Evolutionary conservation across 805 yeast species (phyloP).

Genomic region (Lipomyces lipofer): DNA sequence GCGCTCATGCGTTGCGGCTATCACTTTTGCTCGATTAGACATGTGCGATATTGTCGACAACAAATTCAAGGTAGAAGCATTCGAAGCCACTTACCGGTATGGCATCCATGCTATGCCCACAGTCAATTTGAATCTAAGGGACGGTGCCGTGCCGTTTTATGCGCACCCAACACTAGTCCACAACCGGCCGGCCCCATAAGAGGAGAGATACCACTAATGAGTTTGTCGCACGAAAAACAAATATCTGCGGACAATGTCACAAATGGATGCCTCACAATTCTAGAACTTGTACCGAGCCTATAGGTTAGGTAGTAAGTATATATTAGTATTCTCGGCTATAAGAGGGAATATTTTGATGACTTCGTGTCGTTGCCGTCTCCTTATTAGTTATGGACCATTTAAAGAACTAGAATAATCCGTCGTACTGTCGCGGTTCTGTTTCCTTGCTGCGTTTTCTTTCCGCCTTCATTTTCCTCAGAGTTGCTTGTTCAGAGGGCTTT

Average conservation of each 20-base stretch:
- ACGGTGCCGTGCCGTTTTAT: not conserved
- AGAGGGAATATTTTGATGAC: too few relatives aligned
- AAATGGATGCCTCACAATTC: not conserved
- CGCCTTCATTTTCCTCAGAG: too few relatives aligned
- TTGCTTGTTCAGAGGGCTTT: too few relatives aligned
- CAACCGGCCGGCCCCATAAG: not conserved
- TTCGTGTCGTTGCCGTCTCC: too few relatives aligned
- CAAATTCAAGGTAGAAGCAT: not conserved
- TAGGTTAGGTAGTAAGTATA: not conserved
- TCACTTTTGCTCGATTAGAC: not conserved
- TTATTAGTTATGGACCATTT: too few relatives aligned
- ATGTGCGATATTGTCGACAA: not conserved
- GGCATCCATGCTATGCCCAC: not conserved
- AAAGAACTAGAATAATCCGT: too few relatives aligned
- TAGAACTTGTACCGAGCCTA: not conserved
- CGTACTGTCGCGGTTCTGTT: too few relatives aligned
- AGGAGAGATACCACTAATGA: not conserved
- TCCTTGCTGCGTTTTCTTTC: too few relatives aligned
- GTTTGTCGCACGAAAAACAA: not conserved
- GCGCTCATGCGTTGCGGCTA: slow-evolving; percentile 2
- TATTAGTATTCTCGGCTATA: too few relatives aligned
- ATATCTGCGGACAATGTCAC: not conserved
- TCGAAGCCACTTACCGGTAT: not conserved
- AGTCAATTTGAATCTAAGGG: not conserved
- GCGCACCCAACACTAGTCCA: not conserved